Percentiles rank a stretch among this genome's conserved stretches.
These are phyloP conservation scores for Clitopilus hobsonii DNA, from an alignment of 768 basidiomycete genomes.

Conservation along the genomic window DNA sequence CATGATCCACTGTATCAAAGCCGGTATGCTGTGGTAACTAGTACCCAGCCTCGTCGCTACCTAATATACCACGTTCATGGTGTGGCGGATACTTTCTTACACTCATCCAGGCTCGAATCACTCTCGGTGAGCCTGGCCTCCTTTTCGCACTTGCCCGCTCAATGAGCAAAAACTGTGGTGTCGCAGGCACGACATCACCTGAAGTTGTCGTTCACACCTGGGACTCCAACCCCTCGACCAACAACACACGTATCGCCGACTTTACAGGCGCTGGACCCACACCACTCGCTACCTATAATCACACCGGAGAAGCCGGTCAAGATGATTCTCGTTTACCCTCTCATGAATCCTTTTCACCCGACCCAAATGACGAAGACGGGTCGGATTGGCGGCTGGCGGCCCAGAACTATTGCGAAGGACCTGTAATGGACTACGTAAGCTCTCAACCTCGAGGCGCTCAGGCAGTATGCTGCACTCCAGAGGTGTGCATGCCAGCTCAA, in stretches of 20 bases:
- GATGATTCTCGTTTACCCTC: too few relatives aligned
- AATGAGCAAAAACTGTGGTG: background rate
- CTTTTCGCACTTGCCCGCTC: background rate
- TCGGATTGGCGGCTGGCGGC: background rate
- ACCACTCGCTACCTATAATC: background rate
- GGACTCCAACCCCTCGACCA: background rate
- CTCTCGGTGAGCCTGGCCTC: background rate
- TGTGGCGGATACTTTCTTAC: background rate
- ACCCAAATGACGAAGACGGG: too few relatives aligned
- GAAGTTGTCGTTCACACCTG: background rate
- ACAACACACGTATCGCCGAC: background rate
- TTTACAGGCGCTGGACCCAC: background rate
- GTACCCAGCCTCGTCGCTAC: background rate
- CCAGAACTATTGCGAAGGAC: background rate
- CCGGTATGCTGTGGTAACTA: background rate
- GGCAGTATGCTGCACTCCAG: background rate
- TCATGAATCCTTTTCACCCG: too few relatives aligned
- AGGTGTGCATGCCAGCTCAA: background rate
- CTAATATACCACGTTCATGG: background rate
- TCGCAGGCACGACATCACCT: background rate
- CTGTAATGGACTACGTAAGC: background rate
- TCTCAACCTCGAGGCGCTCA: background rate
- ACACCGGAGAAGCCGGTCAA: background rate
- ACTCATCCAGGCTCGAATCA: background rate
- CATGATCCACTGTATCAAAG: too few relatives aligned